These are phyloP conservation scores for Exidia glandulosa DNA, from an alignment of 768 basidiomycete species.

Conservation along the genomic window DNA sequence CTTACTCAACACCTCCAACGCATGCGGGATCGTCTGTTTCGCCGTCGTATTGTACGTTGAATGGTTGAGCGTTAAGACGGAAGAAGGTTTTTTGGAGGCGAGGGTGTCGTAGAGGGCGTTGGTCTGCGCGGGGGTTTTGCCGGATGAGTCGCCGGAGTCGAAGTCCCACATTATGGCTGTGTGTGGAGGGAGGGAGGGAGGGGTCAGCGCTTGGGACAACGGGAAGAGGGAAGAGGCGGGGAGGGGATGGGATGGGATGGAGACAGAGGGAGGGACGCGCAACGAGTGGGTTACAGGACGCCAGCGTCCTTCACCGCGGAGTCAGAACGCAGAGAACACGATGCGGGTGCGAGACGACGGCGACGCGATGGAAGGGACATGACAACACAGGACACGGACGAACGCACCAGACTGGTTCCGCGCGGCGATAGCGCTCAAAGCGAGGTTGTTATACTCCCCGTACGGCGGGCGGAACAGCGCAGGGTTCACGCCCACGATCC, in stretches of 20 bases:
- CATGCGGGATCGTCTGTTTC: slow-evolving; percentile 13
- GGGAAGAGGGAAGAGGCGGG: too few relatives aligned
- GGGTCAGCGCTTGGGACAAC: too few relatives aligned
- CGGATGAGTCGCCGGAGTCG: slow-evolving; percentile 10
- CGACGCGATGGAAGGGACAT: too few relatives aligned
- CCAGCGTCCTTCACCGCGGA: too few relatives aligned
- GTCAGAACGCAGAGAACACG: too few relatives aligned
- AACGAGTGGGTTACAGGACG: too few relatives aligned
- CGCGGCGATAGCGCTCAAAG: slow-evolving; percentile 20
- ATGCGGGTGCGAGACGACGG: too few relatives aligned
- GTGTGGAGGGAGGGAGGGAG: too few relatives aligned
- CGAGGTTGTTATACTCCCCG: slow-evolving; percentile 31
- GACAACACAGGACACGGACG: too few relatives aligned
- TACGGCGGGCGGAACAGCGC: slow-evolving; percentile 18
- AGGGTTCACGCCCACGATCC: not conserved
- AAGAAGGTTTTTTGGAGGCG: slow-evolving; percentile 7
- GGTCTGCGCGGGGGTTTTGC: slow-evolving; percentile 5
- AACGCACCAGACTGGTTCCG: slow-evolving; percentile 7
- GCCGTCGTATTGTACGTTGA: slow-evolving; percentile 13
- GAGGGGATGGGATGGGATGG: too few relatives aligned
- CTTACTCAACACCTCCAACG: slow-evolving; percentile 9
- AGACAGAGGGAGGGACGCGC: too few relatives aligned
- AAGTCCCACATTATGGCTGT: slow-evolving; percentile 14
- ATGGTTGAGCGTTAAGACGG: slow-evolving; percentile 17
- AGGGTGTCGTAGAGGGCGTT: slow-evolving; percentile 7